These are phyloP conservation scores for Limnomonas spitsbergensis DNA, from an alignment of 139 green algal species.

Conservation along the genomic window DNA sequence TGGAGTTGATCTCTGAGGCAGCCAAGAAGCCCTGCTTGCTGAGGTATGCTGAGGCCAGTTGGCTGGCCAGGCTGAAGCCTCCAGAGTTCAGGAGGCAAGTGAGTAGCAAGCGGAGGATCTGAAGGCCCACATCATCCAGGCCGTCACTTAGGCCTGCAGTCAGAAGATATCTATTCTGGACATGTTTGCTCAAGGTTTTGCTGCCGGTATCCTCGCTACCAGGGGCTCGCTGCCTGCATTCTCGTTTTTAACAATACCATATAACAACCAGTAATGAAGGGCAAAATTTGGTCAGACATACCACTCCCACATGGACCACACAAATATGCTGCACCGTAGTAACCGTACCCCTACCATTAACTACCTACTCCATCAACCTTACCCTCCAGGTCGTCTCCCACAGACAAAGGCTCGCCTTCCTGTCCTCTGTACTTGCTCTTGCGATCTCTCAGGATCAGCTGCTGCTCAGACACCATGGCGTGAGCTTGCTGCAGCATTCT, in stretches of 20 bases:
- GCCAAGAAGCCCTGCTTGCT: background rate
- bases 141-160: too few species aligned
- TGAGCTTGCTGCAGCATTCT: background rate
- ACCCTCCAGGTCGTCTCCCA: too few species aligned
- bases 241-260: too few species aligned
- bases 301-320: background rate
- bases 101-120: background rate
- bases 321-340: background rate
- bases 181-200: too few species aligned
- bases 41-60: background rate
- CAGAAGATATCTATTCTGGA: too few species aligned
- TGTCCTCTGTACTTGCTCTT: background rate
- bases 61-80: background rate
- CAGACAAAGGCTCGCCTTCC: background rate
- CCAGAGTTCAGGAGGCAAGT: background rate
- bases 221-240: too few species aligned
- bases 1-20: background rate
- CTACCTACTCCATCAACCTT: too few species aligned
- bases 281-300: too few species aligned
- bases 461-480: background rate
- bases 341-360: too few species aligned
- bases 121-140: background rate
- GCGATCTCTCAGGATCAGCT: background rate
- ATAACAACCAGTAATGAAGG: too few species aligned
- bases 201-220: too few species aligned